Base-by-base conservation (phyloP, 164 flowering plant species). In the Euptelea pleiosperma region DNA sequence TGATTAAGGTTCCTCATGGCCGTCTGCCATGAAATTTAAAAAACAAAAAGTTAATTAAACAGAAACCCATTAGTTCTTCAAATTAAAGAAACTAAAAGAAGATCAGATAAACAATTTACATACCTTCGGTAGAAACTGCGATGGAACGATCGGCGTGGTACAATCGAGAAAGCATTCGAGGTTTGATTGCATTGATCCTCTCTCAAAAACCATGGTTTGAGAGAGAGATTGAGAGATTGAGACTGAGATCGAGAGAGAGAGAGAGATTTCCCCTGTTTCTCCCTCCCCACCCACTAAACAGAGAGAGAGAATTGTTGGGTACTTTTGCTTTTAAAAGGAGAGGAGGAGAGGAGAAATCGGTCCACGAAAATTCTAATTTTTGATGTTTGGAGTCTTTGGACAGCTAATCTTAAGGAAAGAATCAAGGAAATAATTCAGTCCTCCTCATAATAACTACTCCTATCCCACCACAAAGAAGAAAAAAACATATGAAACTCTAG, bases 111-210 rank as follows among this genome's bases (percentile, higher is more conserved):
- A 43, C 24, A 39, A 48, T 25, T 19, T n/a, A 21, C 75, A 63
- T 15, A 90, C 99, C 97, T 86, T 82, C 19, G 87, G 86, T 4
- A 90, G 82, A 46, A 72, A 74, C 59, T 81, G 91, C 9, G 93
- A 83, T 7, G 73, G 83, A 16, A 78, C 82, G n/a, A 79, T 59
- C 3, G 99, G 99, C 4, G 97, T 93, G 9, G 86, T 83, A 71
- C 83, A 83, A 57, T 84, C 75, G 57, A 93, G 82, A 74, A 93
- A 86, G 63, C 86, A 67, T 16, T 77, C 84, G 3, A 93, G 84
- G 74, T 93, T 93, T 35, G 99, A 88, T 57, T 75, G 79, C 70
- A 66, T 62, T 70, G 79, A 53, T 52, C 70, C 75, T 64, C 64
- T 75, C 29, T 76, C 73, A 31, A 63, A 24, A 35, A 63, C 57